Evolutionary conservation across 805 yeast genomes (phyloP), one percentile per base, ranked within the genome.

Genomic region (Cyberlindnera euphorbiae): DNA sequence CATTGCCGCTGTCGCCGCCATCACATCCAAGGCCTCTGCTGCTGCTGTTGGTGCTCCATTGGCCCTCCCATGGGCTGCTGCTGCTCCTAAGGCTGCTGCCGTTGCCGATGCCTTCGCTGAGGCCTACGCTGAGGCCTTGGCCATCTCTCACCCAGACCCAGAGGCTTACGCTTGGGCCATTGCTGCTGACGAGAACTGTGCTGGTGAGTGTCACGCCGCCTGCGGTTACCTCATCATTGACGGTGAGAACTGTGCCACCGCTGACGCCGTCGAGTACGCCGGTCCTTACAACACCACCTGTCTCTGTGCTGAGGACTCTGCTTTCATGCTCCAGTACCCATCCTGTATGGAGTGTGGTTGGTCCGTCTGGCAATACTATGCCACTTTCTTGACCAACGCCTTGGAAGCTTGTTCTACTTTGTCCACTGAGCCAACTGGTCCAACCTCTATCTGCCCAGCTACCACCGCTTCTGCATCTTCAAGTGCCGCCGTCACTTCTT

Each of bases 301-400:
- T 33, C 37, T 62, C 33, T 62, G 67, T 58, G 36, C 45, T 13
- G 27, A 36, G 1, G 60, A 31, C 25, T 33, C 59, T 14, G 17
- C 33, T 7, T 62, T 62, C 52, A 22, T 48, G 30, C 26, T 35
- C 2, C 44, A 47, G 22, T 59, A 61, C 37, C 46, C 48, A 14
- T 39, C 40, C 8, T 63, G 67, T 52, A 49, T 63, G 42, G 60
- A 49, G 29, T 63, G 67, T 58, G 67, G 65, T 35, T 61, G 67
- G 63, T 57, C 63, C 36, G 41, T 62, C 35, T 62, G 66, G 66
- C 35, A 36, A 21, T 58, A 61, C 44, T 62, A 62, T 44, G 59
- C 62, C 22, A 23, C 32, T 2, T 61, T 42, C 45, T 49, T 61
- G 35, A 39, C 52, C 14, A 28, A 45, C 13, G 56, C 65, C 18